Base-by-base conservation (phyloP, 1,284 basidiomycete species). In the Cronartium ribicola region DNA sequence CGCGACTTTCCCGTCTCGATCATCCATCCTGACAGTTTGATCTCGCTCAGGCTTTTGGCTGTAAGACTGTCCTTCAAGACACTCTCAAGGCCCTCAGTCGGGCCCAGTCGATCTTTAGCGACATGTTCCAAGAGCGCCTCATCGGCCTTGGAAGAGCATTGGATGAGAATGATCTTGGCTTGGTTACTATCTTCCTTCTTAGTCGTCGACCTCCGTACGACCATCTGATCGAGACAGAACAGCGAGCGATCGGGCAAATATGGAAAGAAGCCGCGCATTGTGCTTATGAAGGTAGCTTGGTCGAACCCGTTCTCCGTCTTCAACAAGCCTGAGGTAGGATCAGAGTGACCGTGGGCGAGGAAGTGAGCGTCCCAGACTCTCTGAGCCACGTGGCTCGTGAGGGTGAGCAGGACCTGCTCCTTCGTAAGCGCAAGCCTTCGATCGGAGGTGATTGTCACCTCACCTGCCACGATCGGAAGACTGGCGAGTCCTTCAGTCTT, bases 371-470 rank as follows among this genome's bases (percentile, higher is more conserved):
- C 73, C 77, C 78, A 79, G 13, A 76, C 66, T 65, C 65, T 69
- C 63, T 78, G 76, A 14, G 78, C 79, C 20, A 72, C 57, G 44
- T 73, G 64, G 59, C 75, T 77, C 13, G 73, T 20, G 46, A 79
- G 75, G 6, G 78, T 79, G 5, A 75, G 76, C 22, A 78, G 59
- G 2, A 78, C 78, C 75, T 78, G 77, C 66, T 79, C 79, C 2
- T 77, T 77, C 29, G 78, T 79, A 29, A 76, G 75, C 29, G 62
- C 17, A 41, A 39, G 29, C 36, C 20, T 11, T 64, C 14, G 69
- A 57, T 37, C 41, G 29, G 36, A 63, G n/a, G 51, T 20, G 13
- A 71, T 46, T 17, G 37, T 71, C 8, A 48, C 62, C 41, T 71
- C 22, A 55, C 69, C 55, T 29, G 44, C 48, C 13, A 71, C 69